phyloP scores from a whole-genome alignment of 148 eudicot species.

The Vaccinium darrowii region DNA sequence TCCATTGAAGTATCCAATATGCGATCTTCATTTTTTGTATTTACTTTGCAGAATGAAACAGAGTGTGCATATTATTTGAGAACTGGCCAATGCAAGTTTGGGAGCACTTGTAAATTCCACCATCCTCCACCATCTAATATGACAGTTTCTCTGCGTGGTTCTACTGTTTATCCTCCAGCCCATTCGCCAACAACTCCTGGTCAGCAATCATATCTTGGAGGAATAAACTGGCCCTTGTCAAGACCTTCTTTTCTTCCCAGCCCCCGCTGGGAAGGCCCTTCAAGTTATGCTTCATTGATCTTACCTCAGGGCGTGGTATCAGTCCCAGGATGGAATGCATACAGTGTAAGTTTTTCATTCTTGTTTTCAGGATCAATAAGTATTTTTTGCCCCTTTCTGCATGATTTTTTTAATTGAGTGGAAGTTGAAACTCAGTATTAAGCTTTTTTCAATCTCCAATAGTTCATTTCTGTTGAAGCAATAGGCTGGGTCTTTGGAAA shows the following conservation, averaged over 20 bases:
- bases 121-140: conserved; percentile 90
- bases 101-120: conserved; percentile 89
- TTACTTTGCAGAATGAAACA: conserved; percentile 51
- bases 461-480: background rate
- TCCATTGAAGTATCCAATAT: no score
- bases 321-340: conserved; percentile 81
- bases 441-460: background rate
- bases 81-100: conserved; percentile 96
- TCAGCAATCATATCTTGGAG: conserved; percentile 80
- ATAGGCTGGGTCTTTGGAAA: background rate
- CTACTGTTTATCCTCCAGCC: conserved; percentile 83
- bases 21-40: background rate
- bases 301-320: conserved; percentile 86
- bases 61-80: conserved; percentile 93
- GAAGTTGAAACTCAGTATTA: background rate
- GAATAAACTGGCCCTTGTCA: conserved; percentile 69
- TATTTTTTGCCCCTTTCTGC: background rate
- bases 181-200: conserved; percentile 76
- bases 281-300: conserved; percentile 74
- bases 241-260: conserved; percentile 69
- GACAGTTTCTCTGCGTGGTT: conserved; percentile 67
- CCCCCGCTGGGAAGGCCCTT: conserved; percentile 92
- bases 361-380: background rate
- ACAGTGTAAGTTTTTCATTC: conserved; percentile 60
- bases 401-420: background rate